Conservation (phyloP, 2,329 filamentous ascomycete genomes). For the Fusarium phyllophilum region DNA sequence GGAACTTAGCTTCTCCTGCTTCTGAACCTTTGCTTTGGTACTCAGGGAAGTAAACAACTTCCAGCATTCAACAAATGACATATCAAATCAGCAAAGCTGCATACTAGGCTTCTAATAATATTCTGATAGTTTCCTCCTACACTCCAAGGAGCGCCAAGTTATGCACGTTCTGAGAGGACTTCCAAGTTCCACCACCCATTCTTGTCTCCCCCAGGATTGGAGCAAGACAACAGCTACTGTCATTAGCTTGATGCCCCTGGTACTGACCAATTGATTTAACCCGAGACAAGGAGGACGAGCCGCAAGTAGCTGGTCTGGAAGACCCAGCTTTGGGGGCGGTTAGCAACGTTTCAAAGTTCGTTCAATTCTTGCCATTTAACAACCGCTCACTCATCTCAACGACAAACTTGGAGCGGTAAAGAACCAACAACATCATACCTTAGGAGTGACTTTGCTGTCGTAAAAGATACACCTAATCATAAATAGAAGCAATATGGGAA, state of each 20-base stretch:
- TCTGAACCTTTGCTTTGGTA: not conserved
- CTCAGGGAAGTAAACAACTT: not conserved
- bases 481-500: slow-evolving; percentile 20
- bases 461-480: not conserved
- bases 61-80: not conserved
- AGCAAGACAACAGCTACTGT: slow-evolving; percentile 5
- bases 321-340: not conserved
- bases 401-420: not conserved
- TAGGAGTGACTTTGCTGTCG: not conserved
- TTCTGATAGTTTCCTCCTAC: slow-evolving; percentile 13
- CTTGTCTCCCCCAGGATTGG: slow-evolving; percentile 21
- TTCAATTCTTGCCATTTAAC: slow-evolving; percentile 22
- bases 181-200: slow-evolving; percentile 6
- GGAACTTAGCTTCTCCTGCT: not conserved
- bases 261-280: slow-evolving; percentile 18
- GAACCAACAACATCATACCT: not conserved
- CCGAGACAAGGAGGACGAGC: slow-evolving; percentile 35
- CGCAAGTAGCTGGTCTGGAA: not conserved
- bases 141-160: not conserved
- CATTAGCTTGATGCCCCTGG: slow-evolving; percentile 5
- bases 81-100: slow-evolving; percentile 1
- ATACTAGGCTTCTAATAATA: not conserved
- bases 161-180: slow-evolving; percentile 2
- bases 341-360: slow-evolving; percentile 20
- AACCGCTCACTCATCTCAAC: slow-evolving; percentile 22